Evolutionary conservation across 2,329 filamentous ascomycete genomes (phyloP).

Genomic region (Ambrosiella beaveri): DNA sequence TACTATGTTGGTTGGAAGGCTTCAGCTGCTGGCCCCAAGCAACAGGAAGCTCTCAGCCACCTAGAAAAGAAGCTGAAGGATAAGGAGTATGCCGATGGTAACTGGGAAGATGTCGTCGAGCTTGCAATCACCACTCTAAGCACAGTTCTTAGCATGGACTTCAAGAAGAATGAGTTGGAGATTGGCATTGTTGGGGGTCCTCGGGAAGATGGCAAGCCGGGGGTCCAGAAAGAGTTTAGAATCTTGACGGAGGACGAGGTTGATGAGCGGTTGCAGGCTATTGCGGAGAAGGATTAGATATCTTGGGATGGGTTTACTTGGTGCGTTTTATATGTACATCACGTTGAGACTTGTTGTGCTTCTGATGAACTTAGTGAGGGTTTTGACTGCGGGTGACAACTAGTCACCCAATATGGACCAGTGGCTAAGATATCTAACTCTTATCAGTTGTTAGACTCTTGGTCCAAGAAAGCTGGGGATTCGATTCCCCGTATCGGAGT

Average conservation of each 20-base stretch:
- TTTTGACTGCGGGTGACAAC: not conserved
- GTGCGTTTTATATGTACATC: not conserved
- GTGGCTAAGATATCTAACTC: constrained; percentile 2
- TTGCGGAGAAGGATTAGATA: constrained; percentile 89
- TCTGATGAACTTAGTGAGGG: not conserved
- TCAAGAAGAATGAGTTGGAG: constrained; percentile 98
- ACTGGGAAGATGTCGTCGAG: constrained; percentile 96
- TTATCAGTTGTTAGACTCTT: not conserved
- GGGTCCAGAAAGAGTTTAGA: constrained; percentile 63
- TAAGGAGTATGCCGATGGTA: constrained; percentile 83
- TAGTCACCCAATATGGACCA: constrained; percentile 1
- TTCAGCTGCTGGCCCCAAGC: constrained; percentile 90
- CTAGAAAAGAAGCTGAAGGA: constrained; percentile 99
- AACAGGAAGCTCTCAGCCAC: constrained; percentile 96
- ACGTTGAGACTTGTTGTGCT: not conserved
- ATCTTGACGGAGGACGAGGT: constrained; percentile 93
- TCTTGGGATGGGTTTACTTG: not conserved
- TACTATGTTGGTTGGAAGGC: constrained; percentile 99
- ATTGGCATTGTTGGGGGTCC: constrained; percentile 93
- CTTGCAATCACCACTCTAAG: constrained; percentile 88
- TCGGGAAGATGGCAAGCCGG: constrained; percentile 63
- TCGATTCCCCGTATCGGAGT: constrained; percentile 16
- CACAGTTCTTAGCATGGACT: constrained; percentile 94
- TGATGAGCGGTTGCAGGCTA: constrained; percentile 92
- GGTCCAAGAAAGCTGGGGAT: constrained; percentile 15